Evolutionary conservation across 1,284 basidiomycete genomes (phyloP), one percentile per base, ranked within the genome.

Genomic region (Ceratobasidium sp.): DNA sequence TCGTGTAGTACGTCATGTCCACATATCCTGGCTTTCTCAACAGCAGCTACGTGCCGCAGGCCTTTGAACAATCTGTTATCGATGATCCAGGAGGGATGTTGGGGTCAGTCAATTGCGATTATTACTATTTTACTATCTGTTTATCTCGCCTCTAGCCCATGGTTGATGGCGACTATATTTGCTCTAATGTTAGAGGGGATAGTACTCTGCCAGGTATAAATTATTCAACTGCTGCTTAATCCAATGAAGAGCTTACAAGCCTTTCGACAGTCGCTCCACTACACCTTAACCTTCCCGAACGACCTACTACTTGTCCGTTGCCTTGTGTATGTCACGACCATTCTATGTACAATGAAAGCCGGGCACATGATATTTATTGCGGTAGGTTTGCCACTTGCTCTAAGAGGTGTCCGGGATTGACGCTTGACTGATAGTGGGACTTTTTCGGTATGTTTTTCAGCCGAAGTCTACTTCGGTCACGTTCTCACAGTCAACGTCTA

Each of bases 291-390:
- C 51, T 69, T 57, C 29, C n/a, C 36, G 24, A 33, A 53, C 36
- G 66, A 69, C 53, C 51, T 41, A 3, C 19, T 45, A 22, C 1
- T 44, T 1, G 24, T 69, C 19, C 31, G 41, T 2, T 22, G 24
- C 8, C 66, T 69, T 17, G 53, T 69, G 41, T 36, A 19, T 15
- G 33, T 69, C 33, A 56, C 31, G n/a, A 53, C 56, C 36, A 24
- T 27, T 5, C 53, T 69, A 36, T 69, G 66, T 41, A 56, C 66
- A 24, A 33, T 69, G 33, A 69, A 69, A 27, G 66, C 66, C 7
- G 66, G 66, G 33, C 66, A 69, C n/a, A 69, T 69, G 22, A 69
- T 69, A 11, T 69, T 45, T 19, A 53, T 69, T 44, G 56, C 66
- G 9, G 66, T 69, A 45, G 44, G 66, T 57, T 14, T 24, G 11